Base-by-base conservation (phyloP, 768 basidiomycete species). In the Naganishia friedmannii region DNA sequence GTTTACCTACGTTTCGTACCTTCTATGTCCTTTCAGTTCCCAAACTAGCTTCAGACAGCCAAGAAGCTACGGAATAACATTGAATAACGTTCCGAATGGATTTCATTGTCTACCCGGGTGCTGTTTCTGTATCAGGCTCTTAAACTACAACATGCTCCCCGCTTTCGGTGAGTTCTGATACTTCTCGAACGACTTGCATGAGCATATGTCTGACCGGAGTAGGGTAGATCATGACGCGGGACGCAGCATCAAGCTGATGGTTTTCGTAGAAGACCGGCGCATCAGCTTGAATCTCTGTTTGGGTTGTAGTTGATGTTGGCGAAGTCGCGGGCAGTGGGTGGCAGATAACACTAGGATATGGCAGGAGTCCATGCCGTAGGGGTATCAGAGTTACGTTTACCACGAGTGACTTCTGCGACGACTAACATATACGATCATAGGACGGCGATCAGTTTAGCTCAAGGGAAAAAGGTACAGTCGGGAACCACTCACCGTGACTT, bases 241-340 rank as follows among this genome's bases (percentile, higher is more conserved):
- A 51, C 28, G 71, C 71, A 21, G 60, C 67, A 39, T 72, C 71
- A 26, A 65, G 28, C 34, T 72, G 71, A 39, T 55, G 63, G n/a
- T 67, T 72, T 46, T 72, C 71, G 53, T 58, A 68, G 19, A 60
- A 54, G 48, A 60, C 28, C 13, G 60, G 48, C 17, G 45, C 51
- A 23, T 29, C 31, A 2, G 42, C 31, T 23, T 51, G 55, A 13
- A 42, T 42, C 17, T 26, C 9, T 29, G 23, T 26, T 45, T 63
- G 60, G 19, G 10, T 45, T 46, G 13, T 19, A 7, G 48, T 10
- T 19, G 46, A 23, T n/a, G 60, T 37, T 21, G 68, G 29, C 21
- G 31, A n/a, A 23, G 60, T 48, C 19, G 48, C 28, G 2, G 69
- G 53, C 23, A 53, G 9, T 19, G 70, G 70, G 37, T 65, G 70